Percentiles rank a stretch among this genome's conserved stretches.
phyloP scores from a whole-genome alignment of 768 basidiomycete genomes.

The Cubamyces lactineus region DNA sequence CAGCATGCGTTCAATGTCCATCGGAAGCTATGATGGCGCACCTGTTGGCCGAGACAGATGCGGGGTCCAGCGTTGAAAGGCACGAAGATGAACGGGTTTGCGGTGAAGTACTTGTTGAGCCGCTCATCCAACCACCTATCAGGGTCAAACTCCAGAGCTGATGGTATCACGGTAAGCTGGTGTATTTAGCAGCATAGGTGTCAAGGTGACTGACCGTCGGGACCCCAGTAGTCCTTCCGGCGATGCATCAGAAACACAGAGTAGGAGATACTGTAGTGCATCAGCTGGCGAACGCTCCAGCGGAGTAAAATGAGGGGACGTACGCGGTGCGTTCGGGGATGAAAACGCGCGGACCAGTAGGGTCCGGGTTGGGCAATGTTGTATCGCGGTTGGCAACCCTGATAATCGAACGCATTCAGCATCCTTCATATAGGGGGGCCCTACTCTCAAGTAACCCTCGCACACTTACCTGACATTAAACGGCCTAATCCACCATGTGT shows the following conservation, averaged over 20 bases:
- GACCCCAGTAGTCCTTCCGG: slow-evolving; percentile 58
- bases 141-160: slow-evolving; percentile 56
- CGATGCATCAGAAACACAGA: slow-evolving; percentile 39
- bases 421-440: too few species aligned
- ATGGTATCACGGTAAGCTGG: background rate
- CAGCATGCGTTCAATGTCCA: background rate
- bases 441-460: too few species aligned
- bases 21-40: slow-evolving; percentile 10
- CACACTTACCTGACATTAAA: slow-evolving; percentile 30
- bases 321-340: slow-evolving; percentile 34
- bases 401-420: too few species aligned
- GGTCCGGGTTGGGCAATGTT: slow-evolving; percentile 27
- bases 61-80: slow-evolving; percentile 73
- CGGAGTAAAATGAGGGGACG: slow-evolving; percentile 22
- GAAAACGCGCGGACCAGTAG: slow-evolving; percentile 33
- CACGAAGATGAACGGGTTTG: slow-evolving; percentile 70
- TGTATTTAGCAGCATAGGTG: too few species aligned
- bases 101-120: slow-evolving; percentile 52
- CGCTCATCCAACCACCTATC: slow-evolving; percentile 67
- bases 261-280: slow-evolving; percentile 25
- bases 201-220: slow-evolving; percentile 41
- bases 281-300: slow-evolving; percentile 25
- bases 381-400: slow-evolving; percentile 31
- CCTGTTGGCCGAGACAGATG: slow-evolving; percentile 60
- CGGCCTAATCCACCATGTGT: slow-evolving; percentile 25